Percentiles rank a stretch among this genome's conserved stretches.
Evolutionary conservation across 306 rosid genomes (phyloP).

Genomic region (Argentina anserina): DNA sequence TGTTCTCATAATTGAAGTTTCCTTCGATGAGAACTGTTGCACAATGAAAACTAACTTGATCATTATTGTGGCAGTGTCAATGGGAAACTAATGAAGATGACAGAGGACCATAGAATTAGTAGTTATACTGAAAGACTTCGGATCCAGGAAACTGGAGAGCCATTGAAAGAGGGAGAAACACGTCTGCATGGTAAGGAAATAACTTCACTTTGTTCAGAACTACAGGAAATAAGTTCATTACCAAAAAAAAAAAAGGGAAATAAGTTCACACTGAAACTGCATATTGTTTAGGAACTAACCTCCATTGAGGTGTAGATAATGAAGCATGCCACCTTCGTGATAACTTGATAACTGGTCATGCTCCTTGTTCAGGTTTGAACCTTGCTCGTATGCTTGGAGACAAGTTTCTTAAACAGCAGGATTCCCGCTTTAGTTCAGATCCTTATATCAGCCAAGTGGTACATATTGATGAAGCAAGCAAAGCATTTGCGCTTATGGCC

Average conservation of each 20-base stretch:
- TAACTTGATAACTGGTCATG: conserved; percentile 22
- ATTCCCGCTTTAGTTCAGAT: conserved; percentile 85
- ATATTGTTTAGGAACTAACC: conserved; percentile 1
- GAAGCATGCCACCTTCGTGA: neutral
- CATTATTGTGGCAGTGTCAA: conserved; percentile 53
- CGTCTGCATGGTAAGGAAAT: conserved; percentile 68
- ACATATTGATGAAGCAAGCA: conserved; percentile 50
- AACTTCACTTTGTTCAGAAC: conserved; percentile 5
- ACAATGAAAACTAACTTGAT: conserved; percentile 4
- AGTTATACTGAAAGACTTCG: conserved; percentile 71
- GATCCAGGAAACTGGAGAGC: conserved; percentile 72
- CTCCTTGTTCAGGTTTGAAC: conserved; percentile 66
- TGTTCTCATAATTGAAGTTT: neutral
- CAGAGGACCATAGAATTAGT: conserved; percentile 82
- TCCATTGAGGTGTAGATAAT: neutral
- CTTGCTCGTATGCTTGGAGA: conserved; percentile 98
- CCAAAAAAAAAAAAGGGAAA: no score
- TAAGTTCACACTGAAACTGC: conserved; percentile 11
- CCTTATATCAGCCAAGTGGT: conserved; percentile 79
- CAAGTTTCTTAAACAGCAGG: conserved; percentile 95
- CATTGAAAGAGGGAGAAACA: conserved; percentile 84
- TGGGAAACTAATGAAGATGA: conserved; percentile 73
- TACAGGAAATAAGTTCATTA: neutral
- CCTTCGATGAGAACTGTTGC: neutral
- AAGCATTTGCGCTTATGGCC: conserved; percentile 74